Base-by-base conservation (phyloP, 2,329 filamentous ascomycete species). In the Stachybotrys elegans region DNA sequence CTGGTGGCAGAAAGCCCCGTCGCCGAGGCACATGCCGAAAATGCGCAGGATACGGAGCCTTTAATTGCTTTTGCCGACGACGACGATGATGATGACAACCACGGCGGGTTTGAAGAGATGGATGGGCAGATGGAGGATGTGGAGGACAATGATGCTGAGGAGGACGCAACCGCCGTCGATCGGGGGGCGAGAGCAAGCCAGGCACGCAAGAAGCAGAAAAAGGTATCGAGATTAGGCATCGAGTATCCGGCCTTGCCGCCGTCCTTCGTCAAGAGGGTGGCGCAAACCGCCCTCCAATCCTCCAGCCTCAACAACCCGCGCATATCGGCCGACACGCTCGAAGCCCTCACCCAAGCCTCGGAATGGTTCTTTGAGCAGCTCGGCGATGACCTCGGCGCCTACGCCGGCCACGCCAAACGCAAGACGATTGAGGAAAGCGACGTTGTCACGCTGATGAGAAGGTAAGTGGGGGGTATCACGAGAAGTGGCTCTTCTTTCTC, bases 341-440 rank as follows among this genome's bases (percentile, higher is more conserved):
- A 78, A 22, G 84, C 84, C 5, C 80, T 95, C 43, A 82, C 84
- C 56, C 84, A 89, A 59, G 88, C 89, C 1, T 87, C 87, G 3
- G 88, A 94, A 49, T 93, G 88, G 85, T 95, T 90, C 63, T 95
- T 95, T 61, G 88, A 94, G 66, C 90, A 95, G 63, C 71, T 87
- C 3, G 82, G 86, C 39, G 86, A 90, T 48, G 89, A 95, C 58
- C 67, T 95, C 43, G 79, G 79, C 12, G 84, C 83, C 3, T 95
- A 91, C 62, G 86, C 90, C 16, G 75, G 81, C 48, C 90, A 96
- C 62, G 89, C 86, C 5, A 84, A 86, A 23, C 79, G 90, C 23
- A 93, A 86, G 64, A 89, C 83, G 3, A 89, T 96, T 53, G 87
- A 95, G 55, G 88, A 93, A 62, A 85, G 78, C 53, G 90, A 95